phyloP scores from a whole-genome alignment of 129 eudicot species.

The Lonicera japonica region DNA sequence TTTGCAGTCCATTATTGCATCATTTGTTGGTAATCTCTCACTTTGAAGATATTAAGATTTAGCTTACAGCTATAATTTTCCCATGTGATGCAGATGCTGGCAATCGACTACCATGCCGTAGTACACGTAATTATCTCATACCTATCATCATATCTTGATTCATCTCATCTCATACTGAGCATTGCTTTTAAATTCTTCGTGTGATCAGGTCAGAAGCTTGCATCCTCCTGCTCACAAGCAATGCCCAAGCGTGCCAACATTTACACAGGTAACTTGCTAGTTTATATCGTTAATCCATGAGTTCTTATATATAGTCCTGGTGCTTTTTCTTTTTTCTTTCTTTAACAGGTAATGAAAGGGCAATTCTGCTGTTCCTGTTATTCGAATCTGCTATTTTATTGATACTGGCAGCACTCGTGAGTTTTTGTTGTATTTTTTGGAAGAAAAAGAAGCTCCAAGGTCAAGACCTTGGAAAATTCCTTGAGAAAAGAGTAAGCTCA shows the following conservation, averaged over 20 bases:
- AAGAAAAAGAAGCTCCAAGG: conserved; percentile 72
- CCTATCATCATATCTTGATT: background rate
- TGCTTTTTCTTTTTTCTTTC: background rate
- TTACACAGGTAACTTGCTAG: conserved; percentile 47
- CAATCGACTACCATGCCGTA: conserved; percentile 66
- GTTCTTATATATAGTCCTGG: background rate
- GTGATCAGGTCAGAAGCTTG: conserved; percentile 57
- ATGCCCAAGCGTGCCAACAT: conserved; percentile 37
- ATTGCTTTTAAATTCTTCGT: background rate
- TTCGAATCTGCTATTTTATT: conserved; percentile 59
- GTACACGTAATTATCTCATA: conserved; percentile 50
- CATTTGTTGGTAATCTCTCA: background rate
- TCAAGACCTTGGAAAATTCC: conserved; percentile 67
- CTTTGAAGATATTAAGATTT: conserved; percentile 12
- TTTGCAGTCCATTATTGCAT: background rate
- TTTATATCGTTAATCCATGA: background rate
- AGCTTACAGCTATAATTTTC: background rate
- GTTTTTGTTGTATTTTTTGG: conserved; percentile 87
- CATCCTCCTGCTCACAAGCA: conserved; percentile 62
- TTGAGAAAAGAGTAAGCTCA: conserved; percentile 80
- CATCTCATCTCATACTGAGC: background rate
- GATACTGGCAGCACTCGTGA: conserved; percentile 46
- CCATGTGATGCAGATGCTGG: conserved; percentile 59
- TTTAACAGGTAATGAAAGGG: conserved; percentile 60
- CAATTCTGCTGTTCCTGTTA: conserved; percentile 58